phyloP scores from a whole-genome alignment of 2,329 filamentous ascomycete species.

The Hymenoscyphus linearis region DNA sequence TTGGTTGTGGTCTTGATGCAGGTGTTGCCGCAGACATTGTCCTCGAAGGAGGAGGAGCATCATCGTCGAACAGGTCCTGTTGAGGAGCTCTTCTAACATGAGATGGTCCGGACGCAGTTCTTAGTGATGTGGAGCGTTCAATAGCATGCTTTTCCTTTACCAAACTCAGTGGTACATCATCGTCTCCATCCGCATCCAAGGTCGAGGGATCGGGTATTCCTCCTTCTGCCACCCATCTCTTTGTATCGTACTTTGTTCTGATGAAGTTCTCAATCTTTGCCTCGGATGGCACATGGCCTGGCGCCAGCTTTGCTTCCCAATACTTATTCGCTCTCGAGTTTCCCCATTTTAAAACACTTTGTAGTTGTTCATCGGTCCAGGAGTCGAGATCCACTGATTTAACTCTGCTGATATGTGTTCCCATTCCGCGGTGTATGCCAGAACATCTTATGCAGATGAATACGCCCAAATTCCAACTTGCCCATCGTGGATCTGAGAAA shows the following conservation, averaged over 20 bases:
- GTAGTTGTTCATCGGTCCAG: constrained; percentile 97
- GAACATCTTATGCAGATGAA: constrained; percentile 98
- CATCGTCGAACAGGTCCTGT: constrained; percentile 78
- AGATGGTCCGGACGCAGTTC: constrained; percentile 27
- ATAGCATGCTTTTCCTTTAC: constrained; percentile 63
- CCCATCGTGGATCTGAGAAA: constrained; percentile 87
- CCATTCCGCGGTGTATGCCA: constrained; percentile 97
- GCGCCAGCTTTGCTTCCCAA: constrained; percentile 91
- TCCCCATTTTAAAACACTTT: constrained; percentile 91
- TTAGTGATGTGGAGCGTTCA: constrained; percentile 41
- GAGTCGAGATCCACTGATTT: constrained; percentile 97
- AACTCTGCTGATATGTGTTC: constrained; percentile 95
- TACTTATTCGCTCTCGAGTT: constrained; percentile 97
- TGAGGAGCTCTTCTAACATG: constrained; percentile 43
- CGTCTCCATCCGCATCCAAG: constrained; percentile 77
- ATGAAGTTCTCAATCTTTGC: constrained; percentile 99
- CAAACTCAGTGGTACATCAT: constrained; percentile 64
- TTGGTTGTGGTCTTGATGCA: constrained; percentile 50
- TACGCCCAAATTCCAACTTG: constrained; percentile 95
- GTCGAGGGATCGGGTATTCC: constrained; percentile 88
- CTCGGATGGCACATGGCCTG: constrained; percentile 89
- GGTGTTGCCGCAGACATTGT: constrained; percentile 66
- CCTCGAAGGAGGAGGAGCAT: constrained; percentile 57
- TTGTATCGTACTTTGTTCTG: constrained; percentile 96
- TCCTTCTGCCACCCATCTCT: constrained; percentile 99